Base-by-base conservation (phyloP, 2,329 filamentous ascomycete genomes). In the Paramyrothecium sp. region DNA sequence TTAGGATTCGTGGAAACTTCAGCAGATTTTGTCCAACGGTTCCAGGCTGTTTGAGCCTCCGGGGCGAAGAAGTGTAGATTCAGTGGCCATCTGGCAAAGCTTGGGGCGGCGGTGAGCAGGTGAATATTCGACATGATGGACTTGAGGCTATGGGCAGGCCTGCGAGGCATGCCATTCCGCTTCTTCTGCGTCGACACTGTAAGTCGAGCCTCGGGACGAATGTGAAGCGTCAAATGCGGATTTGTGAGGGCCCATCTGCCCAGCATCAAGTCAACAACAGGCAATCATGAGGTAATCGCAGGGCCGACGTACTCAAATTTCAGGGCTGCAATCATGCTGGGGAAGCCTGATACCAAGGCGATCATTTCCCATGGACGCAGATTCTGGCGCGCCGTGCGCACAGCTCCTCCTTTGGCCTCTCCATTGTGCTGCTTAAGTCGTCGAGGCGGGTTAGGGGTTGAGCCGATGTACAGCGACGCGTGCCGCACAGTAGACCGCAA, bases 401-500 rank as follows among this genome's bases (percentile, higher is more conserved):
- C 85, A 30, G 95, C 95, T 38, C 95, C 95, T 54, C 95, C 95
- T 68, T 86, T 89, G 33, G 82, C 81, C 53, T 87, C 78, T 54
- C 95, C 95, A 81, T 99, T 99, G 75, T 99, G 95, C 72, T 98
- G 95, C 60, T 86, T 87, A 22, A 98, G 81, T 16, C 95, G 89
- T 58, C 94, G 84, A 1, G 87, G 86, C 47, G 95, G 94, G 68
- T 97, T 87, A 0, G 93, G 93, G 1, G 95, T 98, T 48, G 91
- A 96, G 54, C 95, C 95, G 55, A 98, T 89, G 73, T 99, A 99
- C 26, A 94, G 81, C 2, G 83, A 86, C 26, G 83, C 81, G 68
- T 86, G 87, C 50, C 85, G 83, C 11, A 92, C 82, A 1, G 88
- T 92, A 0, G 94, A 97, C 20, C 93, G 89, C 38, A 98, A 84